These are phyloP conservation scores for Pseudogymnoascus sp. DNA, from an alignment of 2,329 filamentous ascomycete genomes.

Conservation along the genomic window DNA sequence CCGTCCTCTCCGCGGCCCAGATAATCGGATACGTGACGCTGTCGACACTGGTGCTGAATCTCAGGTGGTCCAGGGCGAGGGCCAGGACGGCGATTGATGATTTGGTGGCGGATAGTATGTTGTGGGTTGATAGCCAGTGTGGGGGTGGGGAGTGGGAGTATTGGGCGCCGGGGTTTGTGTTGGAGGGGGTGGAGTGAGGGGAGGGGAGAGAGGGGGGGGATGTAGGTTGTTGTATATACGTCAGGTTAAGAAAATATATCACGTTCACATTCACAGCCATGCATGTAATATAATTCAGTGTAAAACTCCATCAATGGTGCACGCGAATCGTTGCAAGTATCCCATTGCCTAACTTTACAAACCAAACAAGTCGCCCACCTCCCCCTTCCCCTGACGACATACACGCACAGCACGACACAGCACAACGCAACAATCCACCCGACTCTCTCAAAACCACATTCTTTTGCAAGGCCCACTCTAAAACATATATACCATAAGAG, in stretches of 20 bases:
- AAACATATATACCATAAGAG: background rate
- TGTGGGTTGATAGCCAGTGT: constrained; percentile 87
- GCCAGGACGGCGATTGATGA: constrained; percentile 89
- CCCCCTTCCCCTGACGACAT: background rate
- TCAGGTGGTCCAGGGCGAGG: constrained; percentile 75
- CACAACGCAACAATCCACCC: background rate
- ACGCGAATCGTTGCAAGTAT: background rate
- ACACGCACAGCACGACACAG: background rate
- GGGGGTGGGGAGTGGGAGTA: constrained; percentile 80
- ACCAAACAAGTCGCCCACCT: background rate
- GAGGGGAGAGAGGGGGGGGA: background rate
- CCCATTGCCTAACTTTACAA: background rate
- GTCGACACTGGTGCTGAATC: constrained; percentile 78
- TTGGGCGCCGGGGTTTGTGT: constrained; percentile 75
- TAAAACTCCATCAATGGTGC: background rate
- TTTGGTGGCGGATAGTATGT: constrained; percentile 74
- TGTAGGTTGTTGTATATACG: background rate
- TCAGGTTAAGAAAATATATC: background rate
- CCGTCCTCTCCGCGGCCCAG: constrained; percentile 84
- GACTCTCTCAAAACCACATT: background rate
- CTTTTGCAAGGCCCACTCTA: constrained; percentile 1
- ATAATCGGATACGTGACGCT: constrained; percentile 83
- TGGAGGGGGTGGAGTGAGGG: constrained; percentile 21
- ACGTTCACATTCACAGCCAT: background rate
- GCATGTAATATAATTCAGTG: background rate